These are phyloP conservation scores for Apiotrichum domesticum DNA, from an alignment of 1,284 basidiomycete genomes.

Conservation along the genomic window DNA sequence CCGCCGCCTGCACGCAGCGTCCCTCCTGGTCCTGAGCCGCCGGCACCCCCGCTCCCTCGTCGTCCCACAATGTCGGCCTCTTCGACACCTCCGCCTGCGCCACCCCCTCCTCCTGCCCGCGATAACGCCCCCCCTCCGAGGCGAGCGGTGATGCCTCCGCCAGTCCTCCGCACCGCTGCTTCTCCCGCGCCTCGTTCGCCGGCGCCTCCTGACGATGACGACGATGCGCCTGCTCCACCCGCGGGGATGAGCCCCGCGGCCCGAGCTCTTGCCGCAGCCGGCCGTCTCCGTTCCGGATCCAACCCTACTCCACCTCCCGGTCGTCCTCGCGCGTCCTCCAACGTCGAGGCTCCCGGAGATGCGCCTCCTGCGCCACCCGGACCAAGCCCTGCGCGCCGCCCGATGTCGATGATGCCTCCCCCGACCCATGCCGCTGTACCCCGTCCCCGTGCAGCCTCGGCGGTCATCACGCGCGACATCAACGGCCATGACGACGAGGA, in stretches of 20 bases:
- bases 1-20: conserved; percentile 29
- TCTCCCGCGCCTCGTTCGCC: not conserved
- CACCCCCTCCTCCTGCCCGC: conserved; percentile 25
- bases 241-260: conserved; percentile 34
- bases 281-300: conserved; percentile 9
- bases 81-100: conserved; percentile 48
- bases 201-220: conserved; percentile 21
- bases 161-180: not conserved
- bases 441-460: conserved; percentile 26
- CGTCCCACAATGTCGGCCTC: conserved; percentile 47
- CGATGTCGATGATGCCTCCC: conserved; percentile 14
- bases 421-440: conserved; percentile 19
- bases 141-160: not conserved
- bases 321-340: not conserved
- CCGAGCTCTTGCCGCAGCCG: conserved; percentile 15
- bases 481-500: conserved; percentile 15
- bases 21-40: conserved; percentile 9
- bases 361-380: conserved; percentile 22
- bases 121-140: conserved; percentile 12
- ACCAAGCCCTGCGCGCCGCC: conserved; percentile 24
- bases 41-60: conserved; percentile 26
- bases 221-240: conserved; percentile 29
- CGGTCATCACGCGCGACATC: conserved; percentile 13
- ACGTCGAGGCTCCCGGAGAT: not conserved
- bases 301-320: conserved; percentile 8